Evolutionary conservation across 495 filamentous ascomycete species (phyloP).

Genomic region (Beverwykella pulmonaria): DNA sequence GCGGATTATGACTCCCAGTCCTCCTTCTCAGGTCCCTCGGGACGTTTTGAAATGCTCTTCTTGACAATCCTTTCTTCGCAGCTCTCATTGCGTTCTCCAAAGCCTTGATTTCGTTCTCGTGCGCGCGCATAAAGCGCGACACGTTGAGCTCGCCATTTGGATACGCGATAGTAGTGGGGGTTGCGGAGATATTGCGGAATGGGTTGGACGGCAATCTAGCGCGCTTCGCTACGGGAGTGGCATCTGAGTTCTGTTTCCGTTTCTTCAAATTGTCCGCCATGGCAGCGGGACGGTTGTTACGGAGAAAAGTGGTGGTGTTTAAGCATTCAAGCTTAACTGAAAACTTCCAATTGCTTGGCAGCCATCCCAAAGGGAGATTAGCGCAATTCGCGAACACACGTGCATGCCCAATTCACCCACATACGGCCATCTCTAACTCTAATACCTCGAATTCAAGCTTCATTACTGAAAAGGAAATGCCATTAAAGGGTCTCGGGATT

Average conservation of each 20-base stretch:
- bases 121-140: constrained; percentile 68
- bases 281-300: background rate
- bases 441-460: too few species aligned
- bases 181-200: constrained; percentile 20
- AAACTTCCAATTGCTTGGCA: constrained; percentile 1
- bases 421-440: too few species aligned
- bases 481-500: too few species aligned
- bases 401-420: too few species aligned
- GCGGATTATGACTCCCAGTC: constrained; percentile 93
- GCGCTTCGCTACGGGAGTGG: constrained; percentile 15
- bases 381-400: too few species aligned
- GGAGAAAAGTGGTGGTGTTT: background rate
- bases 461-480: too few species aligned
- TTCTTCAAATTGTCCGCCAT: constrained; percentile 33
- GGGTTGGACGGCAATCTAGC: constrained; percentile 14
- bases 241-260: constrained; percentile 9
- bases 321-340: background rate
- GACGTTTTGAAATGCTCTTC: constrained; percentile 85
- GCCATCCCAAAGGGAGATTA: background rate
- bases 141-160: constrained; percentile 35
- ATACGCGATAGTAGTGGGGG: constrained; percentile 18
- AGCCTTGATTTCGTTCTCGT: constrained; percentile 85
- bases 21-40: constrained; percentile 80
- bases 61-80: constrained; percentile 66
- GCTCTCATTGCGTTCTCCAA: constrained; percentile 76